Base-by-base conservation (phyloP, 306 rosid genomes). In the Macrotyloma uniflorum region DNA sequence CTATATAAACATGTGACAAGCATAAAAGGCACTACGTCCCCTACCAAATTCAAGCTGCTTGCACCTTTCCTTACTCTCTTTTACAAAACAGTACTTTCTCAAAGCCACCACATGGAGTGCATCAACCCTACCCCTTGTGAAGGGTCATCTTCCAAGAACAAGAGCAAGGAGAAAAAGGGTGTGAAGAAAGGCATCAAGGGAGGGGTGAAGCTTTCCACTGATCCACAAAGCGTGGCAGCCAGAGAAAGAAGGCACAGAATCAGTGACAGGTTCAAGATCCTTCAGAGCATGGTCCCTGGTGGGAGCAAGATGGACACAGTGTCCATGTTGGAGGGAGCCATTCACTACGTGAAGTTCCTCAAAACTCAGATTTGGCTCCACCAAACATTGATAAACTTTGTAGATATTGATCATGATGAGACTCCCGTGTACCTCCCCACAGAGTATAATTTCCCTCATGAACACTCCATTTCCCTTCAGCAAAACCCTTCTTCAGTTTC, bases 141-240 rank as follows among this genome's bases (percentile, higher is more conserved):
- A 50, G 82, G 84, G 11, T 83, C 88, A 45, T 86, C 87, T 24
- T 85, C 91, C 1, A 83, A 42, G 46, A 42, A 45, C 63, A 77
- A 69, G 33, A 77, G 38, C 62, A 79, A 61, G 16, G 57, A 67
- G 81, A 75, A 80, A 18, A 85, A 83, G 59, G 19, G 62, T 53
- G 53, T 11, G 86, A 84, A 50, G 59, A 82, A 84, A 55, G 78
- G 32, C 75, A 86, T 75, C 26, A 58, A 58, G 36, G 83, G 80
- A 5, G 82, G 80, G 79, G 62, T 88, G 90, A 90, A 79, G 84
- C 96, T 94, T 8, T 94, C 98, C 0, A 94, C 95, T 2, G 97
- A 94, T 64, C 97, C 98, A 13, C 98, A 94, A 40, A 92, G 98
- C 76, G 93, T 94, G 66, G 98, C 98, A 0, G 98, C 98, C 0